A percentile compares a stretch with the other conserved stretches of the same genome.
These are phyloP conservation scores for grape (Vitis vinifera) DNA, from an alignment of 164 flowering plant genomes.

Conservation along the genomic window DNA sequence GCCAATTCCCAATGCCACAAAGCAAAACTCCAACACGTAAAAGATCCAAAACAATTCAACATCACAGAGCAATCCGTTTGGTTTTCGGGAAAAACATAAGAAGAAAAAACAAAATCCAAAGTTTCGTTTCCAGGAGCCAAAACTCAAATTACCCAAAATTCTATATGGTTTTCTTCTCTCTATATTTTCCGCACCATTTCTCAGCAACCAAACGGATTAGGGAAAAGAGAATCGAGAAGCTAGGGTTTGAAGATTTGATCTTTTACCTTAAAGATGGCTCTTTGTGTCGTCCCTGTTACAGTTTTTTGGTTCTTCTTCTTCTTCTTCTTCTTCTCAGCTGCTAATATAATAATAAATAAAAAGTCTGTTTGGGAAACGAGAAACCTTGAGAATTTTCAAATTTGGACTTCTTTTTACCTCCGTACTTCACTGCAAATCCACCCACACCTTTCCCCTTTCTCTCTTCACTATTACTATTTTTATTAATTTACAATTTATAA, in stretches of 20 bases:
- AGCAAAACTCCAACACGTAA: background rate
- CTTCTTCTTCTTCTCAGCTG: background rate
- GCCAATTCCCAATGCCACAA: background rate
- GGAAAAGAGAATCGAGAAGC: background rate
- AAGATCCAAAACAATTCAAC: background rate
- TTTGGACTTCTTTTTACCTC: background rate
- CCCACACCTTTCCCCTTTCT: background rate
- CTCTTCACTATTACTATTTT: background rate
- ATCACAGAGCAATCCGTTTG: background rate
- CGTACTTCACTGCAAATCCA: constrained; percentile 3
- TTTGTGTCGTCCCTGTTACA: too few relatives aligned
- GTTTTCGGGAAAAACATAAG: background rate
- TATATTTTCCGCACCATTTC: background rate
- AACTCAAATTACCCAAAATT: too few relatives aligned
- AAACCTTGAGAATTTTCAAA: background rate
- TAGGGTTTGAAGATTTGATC: constrained; percentile 13
- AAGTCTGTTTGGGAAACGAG: background rate
- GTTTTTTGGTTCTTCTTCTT: background rate
- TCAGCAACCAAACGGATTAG: background rate
- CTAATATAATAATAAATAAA: background rate
- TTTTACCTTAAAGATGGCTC: constrained; percentile 6
- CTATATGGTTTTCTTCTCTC: too few relatives aligned
- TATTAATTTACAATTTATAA: too few relatives aligned
- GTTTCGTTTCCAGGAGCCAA: too few relatives aligned
- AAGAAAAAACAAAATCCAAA: too few relatives aligned